These are phyloP conservation scores for Apiotrichum domesticum DNA, from an alignment of 1,284 basidiomycete genomes.

Conservation along the genomic window DNA sequence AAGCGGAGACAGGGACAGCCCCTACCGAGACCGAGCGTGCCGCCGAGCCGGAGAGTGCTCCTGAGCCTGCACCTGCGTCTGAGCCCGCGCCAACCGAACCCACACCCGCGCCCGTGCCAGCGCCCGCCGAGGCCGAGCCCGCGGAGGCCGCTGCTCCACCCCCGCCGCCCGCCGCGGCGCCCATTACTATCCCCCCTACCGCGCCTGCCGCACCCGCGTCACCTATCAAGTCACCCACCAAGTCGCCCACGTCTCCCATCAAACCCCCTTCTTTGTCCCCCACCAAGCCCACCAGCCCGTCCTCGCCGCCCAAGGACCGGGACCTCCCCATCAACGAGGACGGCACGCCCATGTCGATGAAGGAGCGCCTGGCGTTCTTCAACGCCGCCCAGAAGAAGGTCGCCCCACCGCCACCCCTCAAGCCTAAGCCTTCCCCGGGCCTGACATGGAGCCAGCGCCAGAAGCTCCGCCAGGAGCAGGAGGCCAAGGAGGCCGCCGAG, in stretches of 20 bases:
- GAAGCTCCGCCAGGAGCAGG: constrained; percentile 44
- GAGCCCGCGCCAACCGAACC: not conserved
- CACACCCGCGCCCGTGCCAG: not conserved
- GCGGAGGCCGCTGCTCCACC: not conserved
- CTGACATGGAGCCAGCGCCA: constrained; percentile 49
- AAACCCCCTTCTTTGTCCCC: not conserved
- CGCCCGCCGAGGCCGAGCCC: not conserved
- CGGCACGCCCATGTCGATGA: constrained; percentile 38
- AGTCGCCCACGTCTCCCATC: not conserved
- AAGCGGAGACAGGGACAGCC: constrained; percentile 22
- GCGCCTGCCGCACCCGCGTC: not conserved
- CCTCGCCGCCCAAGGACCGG: constrained; percentile 11
- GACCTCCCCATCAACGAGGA: constrained; percentile 16
- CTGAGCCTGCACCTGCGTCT: not conserved
- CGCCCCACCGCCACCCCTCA: constrained; percentile 53
- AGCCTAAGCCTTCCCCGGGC: constrained; percentile 58
- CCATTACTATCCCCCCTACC: not conserved
- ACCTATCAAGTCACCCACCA: not conserved
- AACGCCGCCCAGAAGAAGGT: constrained; percentile 35
- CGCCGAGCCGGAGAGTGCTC: not conserved
- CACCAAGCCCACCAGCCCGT: not conserved
- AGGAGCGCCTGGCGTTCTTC: constrained; percentile 48
- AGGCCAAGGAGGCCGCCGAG: constrained; percentile 37
- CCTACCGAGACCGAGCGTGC: not conserved
- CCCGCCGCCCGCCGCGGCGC: not conserved